A percentile compares a stretch with the other conserved stretches of the same genome.
phyloP scores from a whole-genome alignment of 139 green algal species.

The Chlamydomonas incerta region DNA sequence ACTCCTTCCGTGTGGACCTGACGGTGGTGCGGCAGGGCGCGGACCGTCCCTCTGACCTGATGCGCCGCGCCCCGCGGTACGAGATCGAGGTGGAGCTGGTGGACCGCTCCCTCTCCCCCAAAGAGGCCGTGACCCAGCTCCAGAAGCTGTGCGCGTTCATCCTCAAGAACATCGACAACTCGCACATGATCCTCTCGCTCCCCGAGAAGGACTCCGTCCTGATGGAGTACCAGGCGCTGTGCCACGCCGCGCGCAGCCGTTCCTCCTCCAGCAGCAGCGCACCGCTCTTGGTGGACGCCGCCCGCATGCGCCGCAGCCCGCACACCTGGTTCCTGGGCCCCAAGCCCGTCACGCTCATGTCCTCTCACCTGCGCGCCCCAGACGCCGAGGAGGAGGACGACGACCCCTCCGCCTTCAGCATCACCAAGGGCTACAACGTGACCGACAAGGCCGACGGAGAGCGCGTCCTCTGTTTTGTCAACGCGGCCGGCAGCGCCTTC shows the following conservation, averaged over 20 bases:
- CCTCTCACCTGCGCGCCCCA: neutral
- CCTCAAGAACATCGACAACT: neutral
- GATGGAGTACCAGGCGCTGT: neutral
- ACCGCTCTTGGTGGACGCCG: too few species aligned
- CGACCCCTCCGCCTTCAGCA: too few species aligned
- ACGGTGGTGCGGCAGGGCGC: too few species aligned
- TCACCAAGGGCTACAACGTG: neutral
- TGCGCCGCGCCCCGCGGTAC: neutral
- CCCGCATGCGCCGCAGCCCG: too few species aligned
- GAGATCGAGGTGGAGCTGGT: neutral
- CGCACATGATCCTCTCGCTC: neutral
- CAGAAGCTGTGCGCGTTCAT: neutral
- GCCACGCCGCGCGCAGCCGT: neutral
- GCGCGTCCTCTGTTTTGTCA: neutral
- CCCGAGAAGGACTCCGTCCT: neutral
- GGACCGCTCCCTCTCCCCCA: too few species aligned
- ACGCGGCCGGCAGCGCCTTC: neutral
- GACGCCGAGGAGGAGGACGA: too few species aligned
- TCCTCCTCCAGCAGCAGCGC: too few species aligned
- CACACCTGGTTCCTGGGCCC: neutral
- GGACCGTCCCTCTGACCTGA: too few species aligned
- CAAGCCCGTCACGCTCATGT: neutral
- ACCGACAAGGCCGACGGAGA: conserved; percentile 14
- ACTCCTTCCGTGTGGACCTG: too few species aligned
- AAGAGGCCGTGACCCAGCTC: neutral